These are phyloP conservation scores for Raffaelea arxii DNA, from an alignment of 2,329 filamentous ascomycete genomes.

Conservation along the genomic window DNA sequence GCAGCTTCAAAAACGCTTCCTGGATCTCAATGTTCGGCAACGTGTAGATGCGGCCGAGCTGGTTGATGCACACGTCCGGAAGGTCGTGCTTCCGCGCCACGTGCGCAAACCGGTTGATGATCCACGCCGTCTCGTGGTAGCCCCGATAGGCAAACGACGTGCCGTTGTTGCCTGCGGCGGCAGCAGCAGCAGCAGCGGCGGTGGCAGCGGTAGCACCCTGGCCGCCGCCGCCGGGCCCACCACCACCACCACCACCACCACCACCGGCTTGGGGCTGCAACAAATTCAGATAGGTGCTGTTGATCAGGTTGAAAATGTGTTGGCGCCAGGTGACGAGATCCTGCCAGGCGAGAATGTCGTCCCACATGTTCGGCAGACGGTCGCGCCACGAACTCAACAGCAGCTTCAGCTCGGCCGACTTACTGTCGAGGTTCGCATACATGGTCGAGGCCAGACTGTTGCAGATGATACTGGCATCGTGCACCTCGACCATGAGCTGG, in stretches of 20 bases:
- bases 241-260: not conserved
- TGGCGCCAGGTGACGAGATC: conserved; percentile 99
- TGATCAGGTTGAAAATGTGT: conserved; percentile 97
- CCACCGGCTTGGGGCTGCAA: conserved; percentile 58
- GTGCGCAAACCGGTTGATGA: conserved; percentile 97
- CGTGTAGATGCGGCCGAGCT: conserved; percentile 96
- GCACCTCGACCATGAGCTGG: conserved; percentile 92
- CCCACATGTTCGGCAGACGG: conserved; percentile 92
- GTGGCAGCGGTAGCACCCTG: not conserved
- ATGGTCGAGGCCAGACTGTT: conserved; percentile 80
- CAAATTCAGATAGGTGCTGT: conserved; percentile 80
- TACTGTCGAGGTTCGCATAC: conserved; percentile 76
- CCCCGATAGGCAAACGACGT: conserved; percentile 94
- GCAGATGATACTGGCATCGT: conserved; percentile 95
- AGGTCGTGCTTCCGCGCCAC: conserved; percentile 95
- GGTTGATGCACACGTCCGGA: conserved; percentile 92
- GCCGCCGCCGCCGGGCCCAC: not conserved
- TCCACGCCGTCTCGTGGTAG: conserved; percentile 99
- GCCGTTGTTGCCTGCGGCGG: conserved; percentile 66
- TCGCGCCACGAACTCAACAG: conserved; percentile 93
- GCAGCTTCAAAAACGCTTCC: conserved; percentile 92
- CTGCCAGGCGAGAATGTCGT: conserved; percentile 99
- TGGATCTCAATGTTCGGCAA: conserved; percentile 99
- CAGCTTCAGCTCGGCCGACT: conserved; percentile 91
- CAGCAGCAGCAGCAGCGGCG: not conserved